Evolutionary conservation across 768 basidiomycete species (phyloP), one percentile per base, ranked within the genome.

Genomic region (Suillus subaureus): DNA sequence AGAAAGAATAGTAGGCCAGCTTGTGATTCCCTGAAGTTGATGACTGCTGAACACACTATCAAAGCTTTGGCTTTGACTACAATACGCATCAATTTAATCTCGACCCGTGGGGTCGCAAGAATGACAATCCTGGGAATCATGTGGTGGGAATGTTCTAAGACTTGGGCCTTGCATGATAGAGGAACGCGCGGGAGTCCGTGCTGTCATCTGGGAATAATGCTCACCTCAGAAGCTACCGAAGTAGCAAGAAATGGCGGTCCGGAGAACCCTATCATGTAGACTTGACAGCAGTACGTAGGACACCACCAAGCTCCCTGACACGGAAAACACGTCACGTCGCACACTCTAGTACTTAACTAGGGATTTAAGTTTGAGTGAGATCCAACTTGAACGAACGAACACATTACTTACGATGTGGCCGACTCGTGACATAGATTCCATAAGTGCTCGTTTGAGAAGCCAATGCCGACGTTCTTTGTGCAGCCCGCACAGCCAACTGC

Each of bases 401-500:
- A 33, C 18, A 3, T 54, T 16, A 31, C 26, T 28, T 16, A 28
- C 26, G 6, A 21, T 5, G 28, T 18, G 28, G 26, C 7, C 8
- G 16, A 51, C 16, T 28, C 15, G n/a, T 47, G 45, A 54, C 31
- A n/a, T 45, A n/a, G 2, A 35, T 55, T 35, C 45, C n/a, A 47
- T 6, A 47, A 28, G 26, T 31, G 8, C 3, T 28, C 23, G 15
- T 51, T 51, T 26, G 23, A 23, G 8, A 23, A 16, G 33, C 54
- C 6, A 9, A 57, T 57, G 37, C 18, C 33, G 55, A 35, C 33
- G 33, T 35, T 56, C 21, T 35, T 39, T 13, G 73, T 71, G 72
- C 63, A 72, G 21, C 60, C 60, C 42, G 39, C 61, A 31, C 73
- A 65, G 47, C 73, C 72, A 26, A 66, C 65, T 21, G 51, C 51